Conservation (phyloP, 2,329 filamentous ascomycete species). For the Graphilbum ipis-grandicollis region DNA sequence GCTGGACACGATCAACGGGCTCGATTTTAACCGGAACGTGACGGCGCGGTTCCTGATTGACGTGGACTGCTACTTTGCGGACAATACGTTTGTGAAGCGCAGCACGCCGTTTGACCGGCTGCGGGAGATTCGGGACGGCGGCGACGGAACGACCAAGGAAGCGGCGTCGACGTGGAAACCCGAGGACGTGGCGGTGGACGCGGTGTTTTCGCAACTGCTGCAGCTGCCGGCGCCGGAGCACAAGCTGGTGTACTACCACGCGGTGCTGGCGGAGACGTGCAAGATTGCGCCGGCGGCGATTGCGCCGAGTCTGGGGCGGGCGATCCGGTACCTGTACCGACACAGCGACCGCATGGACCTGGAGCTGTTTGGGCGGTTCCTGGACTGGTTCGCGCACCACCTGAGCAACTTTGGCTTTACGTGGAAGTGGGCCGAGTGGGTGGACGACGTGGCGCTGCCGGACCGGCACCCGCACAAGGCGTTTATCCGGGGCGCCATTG, state of each 20-base stretch:
- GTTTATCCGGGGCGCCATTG: slow-evolving; percentile 77
- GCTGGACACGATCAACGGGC: slow-evolving; percentile 80
- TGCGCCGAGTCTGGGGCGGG: slow-evolving; percentile 79
- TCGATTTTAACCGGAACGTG: slow-evolving; percentile 81
- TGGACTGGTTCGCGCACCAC: slow-evolving; percentile 97
- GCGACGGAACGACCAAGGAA: slow-evolving; percentile 40
- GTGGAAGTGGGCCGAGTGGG: slow-evolving; percentile 99
- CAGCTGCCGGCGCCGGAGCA: slow-evolving; percentile 76
- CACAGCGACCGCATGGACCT: slow-evolving; percentile 70
- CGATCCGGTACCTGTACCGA: slow-evolving; percentile 80
- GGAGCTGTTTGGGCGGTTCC: slow-evolving; percentile 70
- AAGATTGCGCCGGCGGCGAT: slow-evolving; percentile 95
- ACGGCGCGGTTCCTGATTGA: slow-evolving; percentile 84
- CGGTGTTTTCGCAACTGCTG: slow-evolving; percentile 89
- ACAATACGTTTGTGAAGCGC: slow-evolving; percentile 80
- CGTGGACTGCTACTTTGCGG: slow-evolving; percentile 83
- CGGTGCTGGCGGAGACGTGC: slow-evolving; percentile 84
- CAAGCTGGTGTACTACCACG: slow-evolving; percentile 93
- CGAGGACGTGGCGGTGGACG: slow-evolving; percentile 93
- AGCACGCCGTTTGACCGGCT: slow-evolving; percentile 86
- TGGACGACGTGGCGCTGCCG: slow-evolving; percentile 64
- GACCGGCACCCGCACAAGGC: slow-evolving; percentile 76
- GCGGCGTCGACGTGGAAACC: slow-evolving; percentile 80
- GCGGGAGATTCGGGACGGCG: slow-evolving; percentile 50
- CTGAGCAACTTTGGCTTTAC: slow-evolving; percentile 98